Evolutionary conservation across 306 rosid genomes (phyloP), one percentile per base, ranked within the genome.

Genomic region (Alnus rubra): DNA sequence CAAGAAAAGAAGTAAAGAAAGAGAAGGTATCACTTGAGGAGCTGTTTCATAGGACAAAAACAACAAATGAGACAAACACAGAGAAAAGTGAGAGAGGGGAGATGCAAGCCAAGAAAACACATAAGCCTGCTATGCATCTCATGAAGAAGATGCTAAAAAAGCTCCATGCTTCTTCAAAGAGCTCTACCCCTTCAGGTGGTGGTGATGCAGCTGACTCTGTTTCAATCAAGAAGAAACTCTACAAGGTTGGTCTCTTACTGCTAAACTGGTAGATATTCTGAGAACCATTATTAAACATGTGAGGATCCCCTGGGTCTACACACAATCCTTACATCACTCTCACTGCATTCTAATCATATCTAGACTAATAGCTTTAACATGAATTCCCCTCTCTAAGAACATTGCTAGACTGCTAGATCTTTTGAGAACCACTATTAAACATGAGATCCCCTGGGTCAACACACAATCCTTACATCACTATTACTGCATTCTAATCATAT

Each of bases 91-190:
- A 54, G 49, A 63, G 18, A 18, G 82, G 50, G 78, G 88, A 88
- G 65, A 78, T 77, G 63, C 82, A 87, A 62, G 71, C 59, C 55
- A 83, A 86, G 84, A 75, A 84, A 59, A 81, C 84, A 75, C 81
- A 76, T 0, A 90, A 79, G 76, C 82, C 99, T 70, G 83, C 90
- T 37, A 88, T 51, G 80, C 87, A 62, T 78, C 87, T 86, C 51
- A 67, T 95, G 90, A 89, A 84, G 81, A 91, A 86, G 82, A 82
- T 95, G 76, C 76, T 90, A 13, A 91, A 88, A 77, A 90, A 74
- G 80, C 79, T 90, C 73, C 76, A 71, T 56, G 51, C 78, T 76
- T 88, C 89, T 69, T 84, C 90, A 59, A 86, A 79, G 82, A 82
- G 69, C 82, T 73, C 88, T 28, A 65, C 59, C 52, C 78, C 75